Evolutionary conservation across 2,329 filamentous ascomycete species (phyloP).

Genomic region (Tolypocladium capitatum): DNA sequence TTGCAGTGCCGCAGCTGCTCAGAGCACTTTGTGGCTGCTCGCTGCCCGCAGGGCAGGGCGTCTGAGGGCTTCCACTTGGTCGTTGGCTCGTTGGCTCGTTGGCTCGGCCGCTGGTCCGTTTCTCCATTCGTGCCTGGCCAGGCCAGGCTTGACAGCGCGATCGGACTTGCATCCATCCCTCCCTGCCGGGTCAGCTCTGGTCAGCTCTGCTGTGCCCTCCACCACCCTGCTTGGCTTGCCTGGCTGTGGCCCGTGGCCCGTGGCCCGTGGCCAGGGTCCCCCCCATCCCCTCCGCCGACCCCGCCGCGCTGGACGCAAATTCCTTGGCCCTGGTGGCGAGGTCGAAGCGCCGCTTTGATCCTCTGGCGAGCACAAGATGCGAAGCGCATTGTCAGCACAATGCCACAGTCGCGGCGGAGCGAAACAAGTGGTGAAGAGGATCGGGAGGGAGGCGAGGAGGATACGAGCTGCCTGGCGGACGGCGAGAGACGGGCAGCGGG

Average conservation of each 20-base stretch:
- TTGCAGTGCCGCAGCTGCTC: neutral
- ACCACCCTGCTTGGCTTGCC: neutral
- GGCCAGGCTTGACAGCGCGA: neutral
- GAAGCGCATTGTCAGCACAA: neutral
- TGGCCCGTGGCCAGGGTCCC: constrained; percentile 2
- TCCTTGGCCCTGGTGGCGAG: constrained; percentile 5
- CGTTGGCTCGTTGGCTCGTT: neutral
- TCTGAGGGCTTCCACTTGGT: neutral
- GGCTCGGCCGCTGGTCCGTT: neutral
- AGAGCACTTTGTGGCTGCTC: neutral
- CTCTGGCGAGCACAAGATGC: neutral
- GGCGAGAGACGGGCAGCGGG: neutral
- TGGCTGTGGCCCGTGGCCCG: no score
- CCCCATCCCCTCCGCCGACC: neutral
- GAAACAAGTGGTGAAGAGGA: neutral
- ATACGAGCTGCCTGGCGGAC: neutral
- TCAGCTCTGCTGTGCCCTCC: neutral
- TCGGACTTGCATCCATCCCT: neutral
- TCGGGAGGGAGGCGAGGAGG: neutral
- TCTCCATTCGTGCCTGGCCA: neutral
- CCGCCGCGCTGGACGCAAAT: constrained; percentile 4
- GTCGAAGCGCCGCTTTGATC: neutral
- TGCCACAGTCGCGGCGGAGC: neutral
- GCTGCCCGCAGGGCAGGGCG: neutral
- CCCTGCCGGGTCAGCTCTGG: neutral